Base-by-base conservation (phyloP, 495 filamentous ascomycete genomes). In the Monascus purpureus region DNA sequence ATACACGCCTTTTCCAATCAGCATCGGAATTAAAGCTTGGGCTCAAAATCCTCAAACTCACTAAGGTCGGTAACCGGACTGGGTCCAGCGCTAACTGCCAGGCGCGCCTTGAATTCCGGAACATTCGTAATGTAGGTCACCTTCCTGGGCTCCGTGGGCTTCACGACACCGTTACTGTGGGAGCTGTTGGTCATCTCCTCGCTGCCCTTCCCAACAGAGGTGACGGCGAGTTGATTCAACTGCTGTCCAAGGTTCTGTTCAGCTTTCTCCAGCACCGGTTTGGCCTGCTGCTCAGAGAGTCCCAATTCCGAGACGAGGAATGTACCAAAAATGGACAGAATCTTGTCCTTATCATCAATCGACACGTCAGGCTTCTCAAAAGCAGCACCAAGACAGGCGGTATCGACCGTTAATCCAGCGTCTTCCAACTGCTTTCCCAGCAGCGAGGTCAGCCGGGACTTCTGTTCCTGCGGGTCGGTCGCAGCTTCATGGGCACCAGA, bases 21-120 rank as follows among this genome's bases (percentile, higher is more conserved):
- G n/a, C n/a, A n/a, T n/a, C 16, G 3, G n/a, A 11, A 32, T 67
- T 52, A 83, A 29, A 90, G 69, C 59, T 90, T 90, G 8, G 80
- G 55, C 31, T 77, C 79, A 40, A 75, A 56, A 37, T 93, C 86
- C 53, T 88, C 82, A 46, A 80, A 93, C 36, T 83, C 82, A 39
- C 61, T 79, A 29, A 95, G 58, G 46, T 84, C 73, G 33, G 60
- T 71, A n/a, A 82, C 67, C 1, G 86, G 70, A 32, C 63, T 66
- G 1, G 84, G 72, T 0, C 80, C 86, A 16, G 67, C 59, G 39
- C 72, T 86, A 28, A 80, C 67, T 36, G 65, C 58, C 33, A 88
- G 51, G 13, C 68, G 57, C 3, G 82, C 73, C 66, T 85, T 92
- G 64, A 73, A 95, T 12, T 69, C 70, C 33, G 75, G 59, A 3